Percentiles rank a stretch among this genome's conserved stretches.
Evolutionary conservation across 2,329 filamentous ascomycete genomes (phyloP).

Genomic region (Teratosphaeria zuluensis): DNA sequence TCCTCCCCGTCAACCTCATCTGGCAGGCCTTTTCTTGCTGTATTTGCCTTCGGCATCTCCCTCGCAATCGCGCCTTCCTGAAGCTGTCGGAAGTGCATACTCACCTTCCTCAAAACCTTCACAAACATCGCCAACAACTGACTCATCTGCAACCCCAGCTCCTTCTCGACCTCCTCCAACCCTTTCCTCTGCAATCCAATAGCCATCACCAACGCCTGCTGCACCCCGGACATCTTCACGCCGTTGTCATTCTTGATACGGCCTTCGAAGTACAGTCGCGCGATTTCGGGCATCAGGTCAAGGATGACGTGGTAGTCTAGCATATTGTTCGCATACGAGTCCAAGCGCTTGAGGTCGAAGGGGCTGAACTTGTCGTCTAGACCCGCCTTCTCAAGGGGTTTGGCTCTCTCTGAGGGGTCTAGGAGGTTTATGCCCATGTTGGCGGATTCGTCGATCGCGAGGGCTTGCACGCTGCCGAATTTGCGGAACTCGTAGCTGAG

Average conservation of each 20-base stretch:
- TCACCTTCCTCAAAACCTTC: conserved; percentile 86
- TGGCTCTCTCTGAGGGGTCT: conserved; percentile 42
- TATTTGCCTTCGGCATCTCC: conserved; percentile 32
- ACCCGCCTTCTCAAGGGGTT: conserved; percentile 59
- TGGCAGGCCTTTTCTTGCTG: conserved; percentile 6
- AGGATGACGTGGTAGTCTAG: conserved; percentile 96
- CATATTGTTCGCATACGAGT: conserved; percentile 93
- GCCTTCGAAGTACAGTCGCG: conserved; percentile 75
- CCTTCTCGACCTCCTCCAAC: conserved; percentile 68
- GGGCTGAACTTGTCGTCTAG: conserved; percentile 73
- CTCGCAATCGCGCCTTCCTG: conserved; percentile 57
- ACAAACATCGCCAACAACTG: conserved; percentile 95
- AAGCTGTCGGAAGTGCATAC: conserved; percentile 63
- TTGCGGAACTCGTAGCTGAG: conserved; percentile 85
- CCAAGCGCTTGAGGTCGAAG: conserved; percentile 88
- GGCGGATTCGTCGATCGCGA: conserved; percentile 83
- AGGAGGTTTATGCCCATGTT: conserved; percentile 56
- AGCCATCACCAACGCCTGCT: conserved; percentile 79
- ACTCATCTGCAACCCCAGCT: conserved; percentile 61
- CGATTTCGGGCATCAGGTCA: conserved; percentile 77
- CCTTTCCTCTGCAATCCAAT: conserved; percentile 86
- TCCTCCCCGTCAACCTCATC: conserved; percentile 31
- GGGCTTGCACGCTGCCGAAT: conserved; percentile 67
- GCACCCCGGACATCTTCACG: conserved; percentile 68
- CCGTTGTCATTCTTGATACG: conserved; percentile 41